Conservation (phyloP, 2,329 filamentous ascomycete species). For the Aspergillus phoenicis region DNA sequence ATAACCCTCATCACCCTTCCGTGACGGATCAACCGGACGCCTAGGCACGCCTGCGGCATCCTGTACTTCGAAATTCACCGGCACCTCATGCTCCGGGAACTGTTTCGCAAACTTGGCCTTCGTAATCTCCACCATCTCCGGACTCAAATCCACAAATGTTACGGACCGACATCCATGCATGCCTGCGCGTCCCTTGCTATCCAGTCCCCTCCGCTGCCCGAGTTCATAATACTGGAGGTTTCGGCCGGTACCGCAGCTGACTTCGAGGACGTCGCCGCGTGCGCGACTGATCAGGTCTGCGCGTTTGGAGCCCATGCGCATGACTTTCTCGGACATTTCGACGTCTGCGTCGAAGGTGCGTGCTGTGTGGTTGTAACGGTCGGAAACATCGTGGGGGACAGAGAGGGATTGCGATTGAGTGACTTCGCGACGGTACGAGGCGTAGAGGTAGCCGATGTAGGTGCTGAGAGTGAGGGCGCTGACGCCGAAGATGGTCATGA, state of each 20-base stretch:
- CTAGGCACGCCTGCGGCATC: constrained; percentile 34
- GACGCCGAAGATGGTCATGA: constrained; percentile 43
- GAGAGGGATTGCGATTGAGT: constrained; percentile 33
- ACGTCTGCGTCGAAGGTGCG: constrained; percentile 50
- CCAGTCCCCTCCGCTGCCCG: constrained; percentile 35
- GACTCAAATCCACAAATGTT: constrained; percentile 53
- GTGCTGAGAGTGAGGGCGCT: constrained; percentile 45
- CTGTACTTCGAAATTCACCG: constrained; percentile 38
- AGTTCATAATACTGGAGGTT: constrained; percentile 52
- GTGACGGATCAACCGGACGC: constrained; percentile 12
- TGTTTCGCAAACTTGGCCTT: constrained; percentile 45
- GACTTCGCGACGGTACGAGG: constrained; percentile 44
- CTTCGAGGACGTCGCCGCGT: constrained; percentile 52
- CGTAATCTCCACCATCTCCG: constrained; percentile 51
- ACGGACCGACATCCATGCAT: constrained; percentile 44
- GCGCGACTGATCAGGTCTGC: constrained; percentile 46
- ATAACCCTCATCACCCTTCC: constrained; percentile 18
- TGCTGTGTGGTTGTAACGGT: constrained; percentile 50
- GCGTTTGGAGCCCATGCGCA: constrained; percentile 46
- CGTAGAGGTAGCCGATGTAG: constrained; percentile 49
- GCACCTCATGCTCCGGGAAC: constrained; percentile 34
- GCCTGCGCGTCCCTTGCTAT: constrained; percentile 33
- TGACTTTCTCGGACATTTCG: constrained; percentile 46
- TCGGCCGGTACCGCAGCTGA: constrained; percentile 54
- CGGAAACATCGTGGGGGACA: constrained; percentile 47